Percentiles rank a stretch among this genome's conserved stretches.
phyloP scores from a whole-genome alignment of 306 rosid species.

The Malus sylvestris region DNA sequence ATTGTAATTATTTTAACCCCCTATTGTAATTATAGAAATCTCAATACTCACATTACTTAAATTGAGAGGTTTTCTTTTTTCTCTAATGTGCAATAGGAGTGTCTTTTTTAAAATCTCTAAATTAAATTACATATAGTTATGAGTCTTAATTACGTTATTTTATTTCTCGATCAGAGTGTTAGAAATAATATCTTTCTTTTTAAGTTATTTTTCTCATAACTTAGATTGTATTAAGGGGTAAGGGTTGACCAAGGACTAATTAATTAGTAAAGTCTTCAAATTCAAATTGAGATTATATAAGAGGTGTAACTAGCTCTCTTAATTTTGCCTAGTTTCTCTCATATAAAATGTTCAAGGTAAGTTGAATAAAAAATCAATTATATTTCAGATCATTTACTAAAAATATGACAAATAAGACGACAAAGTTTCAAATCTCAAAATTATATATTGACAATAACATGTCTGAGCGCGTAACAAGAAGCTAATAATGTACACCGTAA shows the following conservation, averaged over 20 bases:
- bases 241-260: too few species aligned
- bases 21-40: too few species aligned
- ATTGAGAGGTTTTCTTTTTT: background rate
- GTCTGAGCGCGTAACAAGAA: background rate
- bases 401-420: too few species aligned
- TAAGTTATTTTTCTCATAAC: background rate
- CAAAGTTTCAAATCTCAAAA: too few species aligned
- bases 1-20: too few species aligned
- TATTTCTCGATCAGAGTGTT: background rate
- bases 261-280: background rate
- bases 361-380: too few species aligned
- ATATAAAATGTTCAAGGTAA: too few species aligned
- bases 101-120: background rate
- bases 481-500: background rate
- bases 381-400: too few species aligned
- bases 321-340: background rate
- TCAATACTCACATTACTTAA: too few species aligned
- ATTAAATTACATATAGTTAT: background rate
- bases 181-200: background rate
- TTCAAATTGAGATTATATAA: background rate
- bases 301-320: background rate
- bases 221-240: too few species aligned
- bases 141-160: background rate
- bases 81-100: background rate
- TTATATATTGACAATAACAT: rapidly evolving